These are phyloP conservation scores for Sporothrix curviconia DNA, from an alignment of 2,329 filamentous ascomycete genomes.

Conservation along the genomic window DNA sequence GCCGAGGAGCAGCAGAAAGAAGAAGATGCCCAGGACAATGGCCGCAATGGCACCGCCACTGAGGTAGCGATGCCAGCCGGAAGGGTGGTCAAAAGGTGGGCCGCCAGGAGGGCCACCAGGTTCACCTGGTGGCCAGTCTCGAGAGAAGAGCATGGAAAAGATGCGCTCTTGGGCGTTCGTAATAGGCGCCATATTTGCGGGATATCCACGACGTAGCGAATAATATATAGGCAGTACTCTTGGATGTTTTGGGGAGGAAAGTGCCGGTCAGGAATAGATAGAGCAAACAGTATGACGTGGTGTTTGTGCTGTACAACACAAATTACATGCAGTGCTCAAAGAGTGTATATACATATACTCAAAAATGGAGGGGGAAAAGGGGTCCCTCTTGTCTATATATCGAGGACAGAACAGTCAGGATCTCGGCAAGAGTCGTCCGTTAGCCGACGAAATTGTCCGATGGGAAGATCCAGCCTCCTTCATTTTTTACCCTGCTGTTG, in stretches of 20 bases:
- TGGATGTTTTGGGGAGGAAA: too few relatives aligned
- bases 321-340: too few relatives aligned
- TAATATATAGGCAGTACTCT: not conserved
- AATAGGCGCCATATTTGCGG: not conserved
- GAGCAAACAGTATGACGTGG: too few relatives aligned
- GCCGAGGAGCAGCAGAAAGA: not conserved
- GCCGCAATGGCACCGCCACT: conserved; percentile 1
- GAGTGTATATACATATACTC: not conserved
- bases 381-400: not conserved
- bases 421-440: not conserved
- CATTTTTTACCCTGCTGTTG: too few relatives aligned
- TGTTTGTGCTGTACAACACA: not conserved
- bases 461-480: not conserved
- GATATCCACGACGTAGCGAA: not conserved
- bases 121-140: conserved; percentile 7
- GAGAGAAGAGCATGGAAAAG: not conserved
- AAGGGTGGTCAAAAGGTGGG: not conserved
- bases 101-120: not conserved
- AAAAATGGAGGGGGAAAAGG: not conserved
- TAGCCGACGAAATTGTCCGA: not conserved
- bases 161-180: not conserved
- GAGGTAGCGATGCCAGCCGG: conserved; percentile 1
- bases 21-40: conserved; percentile 2
- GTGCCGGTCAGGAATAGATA: too few relatives aligned
- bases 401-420: not conserved